Conservation (phyloP, 257 asterid species). For the Craterostigma plantagineum region DNA sequence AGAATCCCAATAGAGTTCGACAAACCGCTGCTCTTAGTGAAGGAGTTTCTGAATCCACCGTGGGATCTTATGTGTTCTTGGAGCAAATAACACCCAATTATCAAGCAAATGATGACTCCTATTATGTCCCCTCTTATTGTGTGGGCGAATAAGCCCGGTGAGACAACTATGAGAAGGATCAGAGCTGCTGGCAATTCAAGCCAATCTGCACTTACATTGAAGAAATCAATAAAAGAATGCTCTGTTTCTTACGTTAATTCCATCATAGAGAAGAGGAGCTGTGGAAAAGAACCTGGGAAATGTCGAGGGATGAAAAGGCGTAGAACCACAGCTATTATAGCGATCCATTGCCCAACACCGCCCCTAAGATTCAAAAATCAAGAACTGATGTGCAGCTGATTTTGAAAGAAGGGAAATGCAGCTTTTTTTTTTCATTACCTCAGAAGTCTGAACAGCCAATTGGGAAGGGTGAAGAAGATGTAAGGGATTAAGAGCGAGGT, state of each 20-base stretch:
- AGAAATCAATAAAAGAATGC: too few species aligned
- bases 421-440: slow-evolving; percentile 50
- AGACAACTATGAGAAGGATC: slow-evolving; percentile 56
- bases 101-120: slow-evolving; percentile 38
- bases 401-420: not conserved
- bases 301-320: slow-evolving; percentile 57
- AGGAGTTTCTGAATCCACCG: slow-evolving; percentile 84
- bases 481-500: slow-evolving; percentile 78
- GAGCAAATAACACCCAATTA: slow-evolving; percentile 59
- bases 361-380: slow-evolving; percentile 30
- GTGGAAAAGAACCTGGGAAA: slow-evolving; percentile 29
- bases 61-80: slow-evolving; percentile 85
- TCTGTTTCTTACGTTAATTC: too few species aligned
- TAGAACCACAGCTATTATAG: slow-evolving; percentile 35
- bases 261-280: not conserved
- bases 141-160: slow-evolving; percentile 45
- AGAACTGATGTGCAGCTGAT: too few species aligned
- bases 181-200: slow-evolving; percentile 59
- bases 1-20: slow-evolving; percentile 67
- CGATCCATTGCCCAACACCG: slow-evolving; percentile 66
- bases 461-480: slow-evolving; percentile 72
- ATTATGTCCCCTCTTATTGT: slow-evolving; percentile 20
- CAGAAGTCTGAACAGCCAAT: slow-evolving; percentile 34
- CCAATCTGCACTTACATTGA: slow-evolving; percentile 46
- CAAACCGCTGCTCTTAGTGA: slow-evolving; percentile 54